phyloP scores from a whole-genome alignment of 768 basidiomycete species.

The Rhodocollybia butyracea region DNA sequence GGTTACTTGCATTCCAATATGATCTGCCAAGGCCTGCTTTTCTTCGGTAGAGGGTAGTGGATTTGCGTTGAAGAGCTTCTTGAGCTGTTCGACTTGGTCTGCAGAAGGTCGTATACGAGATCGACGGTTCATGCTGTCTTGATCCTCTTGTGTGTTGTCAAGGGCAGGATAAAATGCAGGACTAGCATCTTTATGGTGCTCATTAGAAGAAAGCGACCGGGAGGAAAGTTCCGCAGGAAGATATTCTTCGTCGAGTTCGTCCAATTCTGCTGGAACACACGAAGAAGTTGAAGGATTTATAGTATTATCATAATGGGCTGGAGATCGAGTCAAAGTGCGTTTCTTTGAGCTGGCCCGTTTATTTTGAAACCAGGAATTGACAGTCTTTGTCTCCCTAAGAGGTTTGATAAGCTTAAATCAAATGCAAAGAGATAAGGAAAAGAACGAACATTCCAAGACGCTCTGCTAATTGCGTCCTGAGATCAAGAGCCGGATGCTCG shows the following conservation, averaged over 20 bases:
- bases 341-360: conserved; percentile 84
- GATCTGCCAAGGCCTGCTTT: conserved; percentile 59
- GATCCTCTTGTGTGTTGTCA: conserved; percentile 49
- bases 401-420: conserved; percentile 12
- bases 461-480: conserved; percentile 65
- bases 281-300: conserved; percentile 30
- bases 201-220: too few species aligned
- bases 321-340: conserved; percentile 41
- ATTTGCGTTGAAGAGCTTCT: conserved; percentile 59
- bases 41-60: conserved; percentile 69
- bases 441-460: conserved; percentile 70
- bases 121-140: conserved; percentile 51
- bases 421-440: conserved; percentile 11
- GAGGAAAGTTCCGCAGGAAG: too few species aligned
- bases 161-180: conserved; percentile 38
- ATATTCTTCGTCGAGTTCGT: conserved; percentile 49
- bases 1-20: conserved; percentile 69
- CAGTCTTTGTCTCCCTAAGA: conserved; percentile 77
- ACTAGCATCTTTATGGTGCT: conserved; percentile 28
- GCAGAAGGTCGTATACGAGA: conserved; percentile 62
- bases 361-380: conserved; percentile 87
- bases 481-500: conserved; percentile 71
- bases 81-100: conserved; percentile 68
- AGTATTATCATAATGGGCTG: conserved; percentile 26
- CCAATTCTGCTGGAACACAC: conserved; percentile 32